Evolutionary conservation across 1,284 basidiomycete genomes (phyloP).

Genomic region (Fomes fomentarius): DNA sequence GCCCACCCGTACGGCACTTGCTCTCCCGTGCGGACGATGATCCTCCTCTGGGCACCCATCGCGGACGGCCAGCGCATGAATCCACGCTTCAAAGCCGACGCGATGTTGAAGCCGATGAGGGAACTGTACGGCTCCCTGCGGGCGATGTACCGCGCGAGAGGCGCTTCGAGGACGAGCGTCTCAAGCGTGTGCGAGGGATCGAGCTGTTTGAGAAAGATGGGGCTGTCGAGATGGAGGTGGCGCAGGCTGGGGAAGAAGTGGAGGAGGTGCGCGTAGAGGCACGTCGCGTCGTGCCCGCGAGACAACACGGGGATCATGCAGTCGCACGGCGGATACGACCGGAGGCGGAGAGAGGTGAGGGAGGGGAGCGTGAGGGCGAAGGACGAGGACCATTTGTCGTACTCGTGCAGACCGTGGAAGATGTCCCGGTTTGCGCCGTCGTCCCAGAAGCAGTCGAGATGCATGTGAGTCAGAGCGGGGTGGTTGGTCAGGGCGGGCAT

Average conservation of each 20-base stretch:
- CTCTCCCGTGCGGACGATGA: not conserved
- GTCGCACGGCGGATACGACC: no score
- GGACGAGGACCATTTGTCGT: no score
- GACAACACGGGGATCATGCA: no score
- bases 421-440: no score
- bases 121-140: not conserved
- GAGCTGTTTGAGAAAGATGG: conserved; percentile 9
- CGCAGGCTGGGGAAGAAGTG: conserved; percentile 2
- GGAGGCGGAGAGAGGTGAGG: no score
- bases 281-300: no score
- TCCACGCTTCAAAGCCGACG: not conserved
- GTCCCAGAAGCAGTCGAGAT: no score
- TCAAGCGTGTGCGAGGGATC: conserved; percentile 7
- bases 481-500: no score
- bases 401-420: no score
- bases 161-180: conserved; percentile 15
- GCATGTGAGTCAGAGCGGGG: no score
- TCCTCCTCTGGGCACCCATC: not conserved
- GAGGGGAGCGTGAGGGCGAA: no score
- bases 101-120: not conserved
- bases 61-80: not conserved
- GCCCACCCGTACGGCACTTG: no score
- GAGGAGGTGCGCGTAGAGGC: not conserved
- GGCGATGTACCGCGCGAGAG: not conserved
- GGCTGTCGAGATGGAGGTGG: conserved; percentile 5